Evolutionary conservation across 805 yeast species (phyloP), one percentile per base, ranked within the genome.

Genomic region (Candida ponderosae): DNA sequence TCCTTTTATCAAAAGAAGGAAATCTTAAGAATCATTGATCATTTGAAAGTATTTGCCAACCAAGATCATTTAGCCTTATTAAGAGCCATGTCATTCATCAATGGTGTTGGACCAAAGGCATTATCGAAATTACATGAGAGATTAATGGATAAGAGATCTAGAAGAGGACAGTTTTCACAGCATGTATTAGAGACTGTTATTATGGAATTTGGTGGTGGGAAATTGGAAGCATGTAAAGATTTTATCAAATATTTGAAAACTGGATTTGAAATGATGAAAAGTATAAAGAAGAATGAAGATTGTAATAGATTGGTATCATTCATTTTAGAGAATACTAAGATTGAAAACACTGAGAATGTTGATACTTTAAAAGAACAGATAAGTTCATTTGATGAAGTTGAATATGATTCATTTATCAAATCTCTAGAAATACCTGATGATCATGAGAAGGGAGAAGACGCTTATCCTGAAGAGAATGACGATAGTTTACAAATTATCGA

Each of bases 1-100:
- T 79, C 87, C 1, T 84, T 87, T 49, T 85, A 94, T 90, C 86
- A 82, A 30, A 57, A 81, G 30, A 74, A 72, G 39, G 95, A 85
- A 49, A 78, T 86, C 14, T 63, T 66, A 18, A 59, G 74, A 1
- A 66, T 84, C 40, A 42, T 87, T 31, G 83, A 81, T 50, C 76
- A 79, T 45, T 51, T 90, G 20, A 68, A 87, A 24, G 75, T 80
- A 2, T 62, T 84, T 5, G 66, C 73, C 5, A 71, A 79, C 20
- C 74, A 69, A 18, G 55, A 60, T 36, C 95, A 87, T 51, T 61
- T 70, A 40, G 84, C 95, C 0, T 63, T 74, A 26, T 44, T 73
- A 26, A 59, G 86, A 26, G 66, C 81, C 1, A 43, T 88, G 20
- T 70, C 72, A 32, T 65, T 64, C 36, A 65, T 76, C 28, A 60